Evolutionary conservation across 2,329 filamentous ascomycete species (phyloP), one percentile per base, ranked within the genome.

Genomic region (Colletotrichum orbiculare): DNA sequence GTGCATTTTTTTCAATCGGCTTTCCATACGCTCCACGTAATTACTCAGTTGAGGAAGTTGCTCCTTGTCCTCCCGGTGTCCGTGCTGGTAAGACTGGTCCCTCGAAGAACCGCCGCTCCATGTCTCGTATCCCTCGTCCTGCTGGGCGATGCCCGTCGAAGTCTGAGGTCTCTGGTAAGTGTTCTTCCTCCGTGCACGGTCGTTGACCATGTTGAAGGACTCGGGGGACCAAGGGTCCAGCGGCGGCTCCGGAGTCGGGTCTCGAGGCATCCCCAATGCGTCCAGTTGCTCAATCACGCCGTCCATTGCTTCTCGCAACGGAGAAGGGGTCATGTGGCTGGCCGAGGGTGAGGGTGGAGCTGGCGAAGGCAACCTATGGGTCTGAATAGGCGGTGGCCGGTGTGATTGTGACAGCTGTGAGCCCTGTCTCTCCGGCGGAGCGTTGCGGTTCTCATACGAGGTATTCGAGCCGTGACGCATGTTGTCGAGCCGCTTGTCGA

Each of bases 281-380:
- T 97, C 91, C 47, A 99, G 79, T 60, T 96, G 96, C 69, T 96
- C 93, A 88, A 98, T 97, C 4, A 99, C 94, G 76, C 96, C 95
- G 73, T 98, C 95, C 94, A 99, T 99, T 1, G 96, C 96, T 76
- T 94, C 93, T 64, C 96, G 87, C 3, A 99, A 81, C 0, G 96
- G 96, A 2, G 96, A 98, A 1, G 96, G 96, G 0, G 96, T 99
- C 75, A 92, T 81, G 2, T 88, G 89, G 48, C 84, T 87, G 43
- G 82, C 81, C 49, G 84, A 87, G 2, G 91, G 89, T 6, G 93
- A 94, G 4, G 88, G 88, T 3, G 89, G 90, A 41, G 81, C 83
- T 0, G 91, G 90, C 1, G 91, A 92, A 7, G 83, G 82, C 68
- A 77, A 83, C 66, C 86, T 79, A 2, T 88, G 85, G 1, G 85